Evolutionary conservation across 768 basidiomycete species (phyloP), one percentile per base, ranked within the genome.

Genomic region (Hericium coralloides): DNA sequence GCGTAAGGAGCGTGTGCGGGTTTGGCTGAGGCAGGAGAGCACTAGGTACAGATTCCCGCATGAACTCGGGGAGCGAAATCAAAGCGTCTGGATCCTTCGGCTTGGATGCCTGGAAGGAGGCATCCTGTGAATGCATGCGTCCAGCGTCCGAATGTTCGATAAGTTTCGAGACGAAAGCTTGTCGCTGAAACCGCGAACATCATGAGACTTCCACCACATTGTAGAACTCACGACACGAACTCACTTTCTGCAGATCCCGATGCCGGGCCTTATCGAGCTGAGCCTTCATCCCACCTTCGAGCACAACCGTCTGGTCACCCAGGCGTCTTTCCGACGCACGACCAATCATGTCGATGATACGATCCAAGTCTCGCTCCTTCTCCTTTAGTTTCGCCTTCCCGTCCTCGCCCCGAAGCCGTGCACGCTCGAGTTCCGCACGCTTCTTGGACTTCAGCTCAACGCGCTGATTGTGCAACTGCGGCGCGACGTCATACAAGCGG

Each of bases 391-490:
- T 45, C 7, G n/a, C 15, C 31, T 6, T 2, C 25, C 77, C 77
- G 63, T 76, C 74, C 62, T 39, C 61, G 10, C 76, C 80, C 43
- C 75, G 73, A 55, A 71, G 71, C 47, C 81, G 72, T 4, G 89
- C 91, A 47, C 79, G 78, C 69, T 91, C 88, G 74, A 92, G 80
- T 69, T 92, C 79, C 12, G 79, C 79, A 14, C 85, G 63, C 66
- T 91, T 89, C 23, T 81, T 73, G 5, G 77, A 78, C 64, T 86
- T 85, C 48, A 95, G 80, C 68, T 95, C 94, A n/a, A 90, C 92
- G 0, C 97, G 83, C 69, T 99, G 95, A 67, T 95, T 87, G 58
- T 87, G 82, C 43, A 98, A 70, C 68, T 95, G 94, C 0, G 95
- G 95, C 0, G 92, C 84, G 31, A 87, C 89, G 8, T 80, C 69